These are phyloP conservation scores for Alternaria metachromatica DNA, from an alignment of 2,329 filamentous ascomycete species.

Conservation along the genomic window DNA sequence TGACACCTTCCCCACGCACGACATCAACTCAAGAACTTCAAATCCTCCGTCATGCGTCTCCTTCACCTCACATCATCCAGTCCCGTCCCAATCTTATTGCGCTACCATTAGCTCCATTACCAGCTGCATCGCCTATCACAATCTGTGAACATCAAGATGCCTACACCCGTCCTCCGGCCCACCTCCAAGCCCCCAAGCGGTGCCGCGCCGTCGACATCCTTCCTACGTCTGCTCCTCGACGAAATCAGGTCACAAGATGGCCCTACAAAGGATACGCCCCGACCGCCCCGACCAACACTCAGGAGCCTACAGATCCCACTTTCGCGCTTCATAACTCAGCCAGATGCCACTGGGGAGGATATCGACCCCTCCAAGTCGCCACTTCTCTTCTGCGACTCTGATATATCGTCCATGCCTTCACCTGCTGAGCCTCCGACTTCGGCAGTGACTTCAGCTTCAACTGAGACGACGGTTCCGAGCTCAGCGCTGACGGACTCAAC, in stretches of 20 bases:
- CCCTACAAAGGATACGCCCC: not conserved
- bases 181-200: constrained; percentile 6
- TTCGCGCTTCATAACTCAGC: not conserved
- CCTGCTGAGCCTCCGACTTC: constrained; percentile 24
- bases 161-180: constrained; percentile 26
- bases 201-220: constrained; percentile 21
- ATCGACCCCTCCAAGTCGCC: constrained; percentile 9
- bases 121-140: constrained; percentile 27
- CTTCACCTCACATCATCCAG: constrained; percentile 7
- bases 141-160: constrained; percentile 32
- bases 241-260: constrained; percentile 25
- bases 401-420: constrained; percentile 20
- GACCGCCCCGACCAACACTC: not conserved
- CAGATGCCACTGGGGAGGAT: not conserved
- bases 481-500: not conserved
- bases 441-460: constrained; percentile 14
- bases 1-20: not conserved
- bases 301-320: constrained; percentile 5
- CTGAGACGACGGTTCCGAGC: constrained; percentile 2
- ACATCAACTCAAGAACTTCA: not conserved
- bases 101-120: constrained; percentile 23
- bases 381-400: constrained; percentile 25
- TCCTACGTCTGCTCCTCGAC: constrained; percentile 36
- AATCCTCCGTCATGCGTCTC: not conserved
- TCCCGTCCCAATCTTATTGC: not conserved